Evolutionary conservation across 345 rosid genomes (phyloP), one percentile per base, ranked within the genome.

Genomic region (Ailanthus altissimus): DNA sequence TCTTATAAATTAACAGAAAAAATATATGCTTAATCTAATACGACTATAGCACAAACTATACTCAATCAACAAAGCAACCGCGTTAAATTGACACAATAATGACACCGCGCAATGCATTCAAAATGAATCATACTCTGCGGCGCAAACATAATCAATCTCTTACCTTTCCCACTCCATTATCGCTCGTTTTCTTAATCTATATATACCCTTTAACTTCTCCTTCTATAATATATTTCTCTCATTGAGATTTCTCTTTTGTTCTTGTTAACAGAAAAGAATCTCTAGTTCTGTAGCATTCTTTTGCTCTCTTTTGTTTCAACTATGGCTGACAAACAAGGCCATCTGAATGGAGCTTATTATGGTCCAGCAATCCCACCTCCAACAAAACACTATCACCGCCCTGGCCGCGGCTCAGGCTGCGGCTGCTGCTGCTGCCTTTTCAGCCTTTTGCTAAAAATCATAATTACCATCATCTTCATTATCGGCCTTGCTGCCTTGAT

Each of bases 351-450:
- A 0, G 92, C 95, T 75, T 90, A 87, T 51, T 88, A 92, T 67
- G 97, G 97, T 4, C 91, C 94, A 14, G 73, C 90, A 5, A 66
- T 92, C 73, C 93, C 93, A 51, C 92, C 94, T 0, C 80, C 89
- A 1, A 75, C 77, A 8, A 78, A 76, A 47, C 68, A 70, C 47
- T 83, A 86, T 86, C 90, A 83, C 78, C 82, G 90, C 54, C 91
- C 60, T 7, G 84, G 91, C 77, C 85, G 89, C 11, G 71, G 88
- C 38, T 64, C 84, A 15, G 85, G 85, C 43, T 83, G 92, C 46
- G 87, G 89, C 1, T 77, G 90, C 82, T 75, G 88, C 74, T 89
- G 94, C 81, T 92, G 96, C 77, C 88, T 92, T 72, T 73, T 94
- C 10, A 81, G 74, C 67, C 60, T 85, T 75, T 72, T 94, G 45